These are phyloP conservation scores for Eimeria maxima DNA, from an alignment of 169 alveolate genomes.

Conservation along the genomic window DNA sequence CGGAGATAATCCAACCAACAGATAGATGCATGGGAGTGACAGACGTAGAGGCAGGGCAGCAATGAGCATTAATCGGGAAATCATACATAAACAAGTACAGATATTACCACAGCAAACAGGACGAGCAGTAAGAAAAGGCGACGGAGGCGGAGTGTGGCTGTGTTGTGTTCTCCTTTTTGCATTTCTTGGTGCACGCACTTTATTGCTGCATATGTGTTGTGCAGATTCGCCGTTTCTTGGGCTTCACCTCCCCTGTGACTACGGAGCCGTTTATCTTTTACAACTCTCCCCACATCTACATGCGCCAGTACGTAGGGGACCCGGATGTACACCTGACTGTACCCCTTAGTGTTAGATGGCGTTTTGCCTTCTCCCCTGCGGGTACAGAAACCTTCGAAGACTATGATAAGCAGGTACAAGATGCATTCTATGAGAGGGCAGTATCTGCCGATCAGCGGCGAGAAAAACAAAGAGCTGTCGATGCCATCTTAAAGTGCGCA, in stretches of 20 bases:
- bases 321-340: slow-evolving; percentile 89
- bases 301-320: slow-evolving; percentile 91
- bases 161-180: not conserved
- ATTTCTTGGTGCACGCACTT: not conserved
- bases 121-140: too few relatives aligned
- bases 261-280: slow-evolving; percentile 92
- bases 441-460: not conserved
- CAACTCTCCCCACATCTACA: slow-evolving; percentile 85
- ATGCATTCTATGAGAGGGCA: not conserved
- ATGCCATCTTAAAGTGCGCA: not conserved
- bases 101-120: too few relatives aligned
- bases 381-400: slow-evolving; percentile 84
- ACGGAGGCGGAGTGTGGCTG: not conserved
- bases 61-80: not conserved
- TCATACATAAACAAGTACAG: not conserved
- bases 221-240: slow-evolving; percentile 88
- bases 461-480: not conserved
- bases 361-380: slow-evolving; percentile 90
- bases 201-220: not conserved
- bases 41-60: not conserved
- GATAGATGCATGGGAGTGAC: not conserved
- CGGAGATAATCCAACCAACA: not conserved
- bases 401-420: not conserved
- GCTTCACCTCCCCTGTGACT: slow-evolving; percentile 89
- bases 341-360: slow-evolving; percentile 87